These are phyloP conservation scores for Hygrophorus russula DNA, from an alignment of 768 basidiomycete genomes.

Conservation along the genomic window DNA sequence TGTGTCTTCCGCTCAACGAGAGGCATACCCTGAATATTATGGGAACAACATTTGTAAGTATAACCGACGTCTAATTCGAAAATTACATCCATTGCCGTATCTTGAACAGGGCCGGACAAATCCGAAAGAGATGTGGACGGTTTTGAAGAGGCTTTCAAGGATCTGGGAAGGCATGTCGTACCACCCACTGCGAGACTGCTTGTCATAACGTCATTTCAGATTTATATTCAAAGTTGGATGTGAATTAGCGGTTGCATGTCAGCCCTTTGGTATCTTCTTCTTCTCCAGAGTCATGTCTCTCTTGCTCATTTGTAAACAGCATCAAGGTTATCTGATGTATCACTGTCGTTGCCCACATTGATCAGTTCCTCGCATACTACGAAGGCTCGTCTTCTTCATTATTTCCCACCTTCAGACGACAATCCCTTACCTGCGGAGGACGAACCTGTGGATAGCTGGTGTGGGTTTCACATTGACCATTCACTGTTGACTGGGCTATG, in stretches of 20 bases:
- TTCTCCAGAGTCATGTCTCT: background rate
- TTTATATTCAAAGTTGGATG: conserved; percentile 78
- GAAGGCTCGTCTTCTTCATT: conserved; percentile 93
- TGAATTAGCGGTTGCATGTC: conserved; percentile 77
- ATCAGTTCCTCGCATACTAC: conserved; percentile 71
- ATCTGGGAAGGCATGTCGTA: conserved; percentile 49
- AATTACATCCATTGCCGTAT: background rate
- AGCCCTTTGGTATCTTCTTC: conserved; percentile 61
- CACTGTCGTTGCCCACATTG: conserved; percentile 57
- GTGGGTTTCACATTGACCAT: conserved; percentile 93
- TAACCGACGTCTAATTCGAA: too few relatives aligned
- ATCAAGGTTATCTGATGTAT: conserved; percentile 51
- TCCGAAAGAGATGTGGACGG: conserved; percentile 53
- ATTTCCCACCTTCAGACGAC: conserved; percentile 64
- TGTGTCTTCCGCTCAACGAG: conserved; percentile 44
- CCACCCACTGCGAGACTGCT: background rate
- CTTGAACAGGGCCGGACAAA: conserved; percentile 45
- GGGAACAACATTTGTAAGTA: conserved; percentile 72
- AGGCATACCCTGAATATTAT: conserved; percentile 74
- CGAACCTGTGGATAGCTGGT: conserved; percentile 78
- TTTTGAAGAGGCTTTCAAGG: conserved; percentile 84
- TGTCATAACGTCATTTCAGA: conserved; percentile 22
- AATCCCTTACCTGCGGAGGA: conserved; percentile 30
- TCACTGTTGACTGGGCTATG: conserved; percentile 87
- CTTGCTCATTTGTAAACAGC: conserved; percentile 34